Percentiles rank a stretch among this genome's conserved stretches.
Evolutionary conservation across 1,139 yeast species (phyloP).

Genomic region (Magnusiomyces clavatus): DNA sequence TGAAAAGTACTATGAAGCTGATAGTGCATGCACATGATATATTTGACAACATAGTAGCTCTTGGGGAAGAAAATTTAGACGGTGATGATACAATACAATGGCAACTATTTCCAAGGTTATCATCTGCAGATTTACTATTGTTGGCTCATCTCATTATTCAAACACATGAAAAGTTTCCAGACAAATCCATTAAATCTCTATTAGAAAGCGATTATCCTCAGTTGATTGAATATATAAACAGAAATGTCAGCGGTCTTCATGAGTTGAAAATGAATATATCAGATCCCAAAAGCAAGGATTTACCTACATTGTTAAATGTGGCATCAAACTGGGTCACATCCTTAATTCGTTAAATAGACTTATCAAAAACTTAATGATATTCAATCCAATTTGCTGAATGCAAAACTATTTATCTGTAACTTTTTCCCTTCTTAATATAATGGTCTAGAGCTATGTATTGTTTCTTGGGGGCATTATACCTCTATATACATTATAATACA

Average conservation of each 20-base stretch:
- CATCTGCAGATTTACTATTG: conserved; percentile 23
- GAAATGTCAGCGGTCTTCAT: conserved; percentile 1
- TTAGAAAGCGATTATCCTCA: conserved; percentile 20
- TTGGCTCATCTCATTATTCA: conserved; percentile 24
- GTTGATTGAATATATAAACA: conserved; percentile 9
- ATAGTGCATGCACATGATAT: conserved; percentile 37
- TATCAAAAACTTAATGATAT: no score
- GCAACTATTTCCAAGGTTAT: conserved; percentile 1
- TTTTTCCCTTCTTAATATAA: background rate
- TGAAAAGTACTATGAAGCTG: conserved; percentile 47
- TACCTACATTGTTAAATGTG: conserved; percentile 8
- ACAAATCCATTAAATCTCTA: conserved; percentile 17
- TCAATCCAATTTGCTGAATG: no score
- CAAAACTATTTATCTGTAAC: background rate
- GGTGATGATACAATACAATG: conserved; percentile 9
- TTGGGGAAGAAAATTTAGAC: conserved; percentile 4
- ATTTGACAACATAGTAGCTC: conserved; percentile 27
- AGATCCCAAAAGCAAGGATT: conserved; percentile 7
- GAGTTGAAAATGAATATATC: conserved; percentile 7
- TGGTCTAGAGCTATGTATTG: conserved; percentile 23
- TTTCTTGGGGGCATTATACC: conserved; percentile 56
- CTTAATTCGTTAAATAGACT: no score
- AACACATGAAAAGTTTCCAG: conserved; percentile 19
- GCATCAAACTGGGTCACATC: conserved; percentile 1
- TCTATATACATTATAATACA: conserved; percentile 55